Percentiles rank a stretch among this genome's conserved stretches.
These are phyloP conservation scores for Nitzschia inconspicua DNA, from an alignment of 108 stramenopile species.

Conservation along the genomic window DNA sequence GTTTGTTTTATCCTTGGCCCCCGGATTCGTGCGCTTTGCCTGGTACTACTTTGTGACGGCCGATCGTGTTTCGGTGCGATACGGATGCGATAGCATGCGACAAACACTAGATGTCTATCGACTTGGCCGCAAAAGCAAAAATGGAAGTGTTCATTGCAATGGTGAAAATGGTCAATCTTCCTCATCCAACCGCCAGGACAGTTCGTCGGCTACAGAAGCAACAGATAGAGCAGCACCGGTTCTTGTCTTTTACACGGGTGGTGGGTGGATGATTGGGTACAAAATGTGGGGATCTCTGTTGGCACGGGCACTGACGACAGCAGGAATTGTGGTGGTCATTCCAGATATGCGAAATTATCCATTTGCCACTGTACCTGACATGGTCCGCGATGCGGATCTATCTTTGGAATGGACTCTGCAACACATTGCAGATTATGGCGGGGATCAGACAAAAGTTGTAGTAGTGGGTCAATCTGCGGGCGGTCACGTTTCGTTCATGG, in stretches of 20 bases:
- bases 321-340: conserved; percentile 55
- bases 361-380: conserved; percentile 35
- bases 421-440: conserved; percentile 51
- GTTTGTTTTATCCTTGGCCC: conserved; percentile 45
- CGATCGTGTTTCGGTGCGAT: conserved; percentile 38
- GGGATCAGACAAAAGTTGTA: conserved; percentile 48
- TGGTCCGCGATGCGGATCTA: conserved; percentile 60
- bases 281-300: conserved; percentile 77
- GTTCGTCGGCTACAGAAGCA: no score
- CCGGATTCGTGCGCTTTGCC: conserved; percentile 52
- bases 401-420: conserved; percentile 58
- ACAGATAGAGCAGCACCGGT: conserved; percentile 34
- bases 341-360: conserved; percentile 80
- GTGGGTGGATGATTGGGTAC: conserved; percentile 82
- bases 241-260: conserved; percentile 62
- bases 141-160: neutral
- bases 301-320: conserved; percentile 40
- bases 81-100: conserved; percentile 16
- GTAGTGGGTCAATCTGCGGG: conserved; percentile 73
- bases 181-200: neutral
- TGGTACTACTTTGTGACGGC: conserved; percentile 51
- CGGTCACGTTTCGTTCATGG: conserved; percentile 43
- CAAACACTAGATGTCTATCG: conserved; percentile 11
- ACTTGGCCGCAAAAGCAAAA: neutral
- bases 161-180: neutral